Conservation (phyloP, 2,329 filamentous ascomycete species). For the Pseudopithomyces chartarum region DNA sequence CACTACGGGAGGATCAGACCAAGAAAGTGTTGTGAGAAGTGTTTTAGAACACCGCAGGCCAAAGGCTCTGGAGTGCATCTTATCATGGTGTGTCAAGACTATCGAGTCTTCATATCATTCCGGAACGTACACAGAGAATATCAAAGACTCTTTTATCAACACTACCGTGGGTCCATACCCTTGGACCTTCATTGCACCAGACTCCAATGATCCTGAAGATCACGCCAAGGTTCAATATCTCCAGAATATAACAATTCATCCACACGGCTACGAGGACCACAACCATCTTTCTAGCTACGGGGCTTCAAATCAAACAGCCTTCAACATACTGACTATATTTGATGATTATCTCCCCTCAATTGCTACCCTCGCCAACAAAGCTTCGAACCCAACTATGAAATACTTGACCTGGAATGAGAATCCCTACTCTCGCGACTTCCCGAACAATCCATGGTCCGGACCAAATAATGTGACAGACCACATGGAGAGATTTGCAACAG, state of each 20-base stretch:
- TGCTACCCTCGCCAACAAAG: neutral
- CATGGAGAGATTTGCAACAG: constrained; percentile 15
- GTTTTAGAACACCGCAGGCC: constrained; percentile 11
- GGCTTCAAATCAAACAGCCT: constrained; percentile 13
- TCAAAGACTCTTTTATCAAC: constrained; percentile 16
- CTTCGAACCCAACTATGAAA: neutral
- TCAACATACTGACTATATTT: constrained; percentile 13
- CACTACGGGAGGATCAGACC: constrained; percentile 6
- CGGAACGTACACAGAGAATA: constrained; percentile 15
- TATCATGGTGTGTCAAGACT: constrained; percentile 21
- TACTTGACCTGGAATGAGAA: neutral
- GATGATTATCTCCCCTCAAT: constrained; percentile 18
- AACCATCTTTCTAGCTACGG: constrained; percentile 8
- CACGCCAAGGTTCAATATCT: neutral
- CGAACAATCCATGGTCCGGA: constrained; percentile 14
- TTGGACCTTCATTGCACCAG: neutral
- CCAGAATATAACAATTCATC: constrained; percentile 11
- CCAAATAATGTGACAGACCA: constrained; percentile 15
- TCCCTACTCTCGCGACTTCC: neutral
- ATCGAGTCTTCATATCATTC: constrained; percentile 16
- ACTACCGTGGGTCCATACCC: constrained; percentile 12
- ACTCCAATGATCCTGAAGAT: neutral
- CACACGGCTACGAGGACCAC: neutral
- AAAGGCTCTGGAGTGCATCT: constrained; percentile 13
- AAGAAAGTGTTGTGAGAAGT: constrained; percentile 9